Percentiles rank a stretch among this genome's conserved stretches.
These are phyloP conservation scores for Magnaporthiopsis poae DNA, from an alignment of 2,329 filamentous ascomycete species.

Conservation along the genomic window DNA sequence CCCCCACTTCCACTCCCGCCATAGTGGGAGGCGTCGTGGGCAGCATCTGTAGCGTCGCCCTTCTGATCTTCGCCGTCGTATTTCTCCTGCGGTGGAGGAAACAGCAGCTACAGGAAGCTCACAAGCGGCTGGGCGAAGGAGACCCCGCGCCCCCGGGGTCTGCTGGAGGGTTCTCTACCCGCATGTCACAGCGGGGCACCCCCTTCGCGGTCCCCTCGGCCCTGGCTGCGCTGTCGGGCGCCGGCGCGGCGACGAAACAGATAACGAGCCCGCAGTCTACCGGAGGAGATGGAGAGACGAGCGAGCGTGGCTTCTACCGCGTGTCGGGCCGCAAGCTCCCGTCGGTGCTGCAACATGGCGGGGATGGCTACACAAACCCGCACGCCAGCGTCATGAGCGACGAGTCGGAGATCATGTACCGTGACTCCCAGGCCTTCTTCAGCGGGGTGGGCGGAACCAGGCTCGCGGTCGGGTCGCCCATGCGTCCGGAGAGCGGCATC, in stretches of 20 bases:
- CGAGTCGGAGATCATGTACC: constrained; percentile 13
- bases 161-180: constrained; percentile 12
- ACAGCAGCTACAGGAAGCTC: constrained; percentile 28
- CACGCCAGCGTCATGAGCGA: constrained; percentile 17
- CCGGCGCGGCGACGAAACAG: constrained; percentile 14
- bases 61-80: constrained; percentile 45
- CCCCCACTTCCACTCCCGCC: constrained; percentile 20
- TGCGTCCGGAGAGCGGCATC: constrained; percentile 51
- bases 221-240: constrained; percentile 34
- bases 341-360: constrained; percentile 51
- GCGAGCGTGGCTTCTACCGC: constrained; percentile 52
- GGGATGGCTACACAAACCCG: constrained; percentile 44
- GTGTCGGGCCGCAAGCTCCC: constrained; percentile 56
- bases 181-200: constrained; percentile 38
- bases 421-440: constrained; percentile 20
- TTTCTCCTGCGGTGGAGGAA: constrained; percentile 48
- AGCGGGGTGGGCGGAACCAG: constrained; percentile 17
- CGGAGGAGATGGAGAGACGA: constrained; percentile 20
- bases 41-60: constrained; percentile 46
- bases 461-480: constrained; percentile 45
- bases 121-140: constrained; percentile 33
- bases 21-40: constrained; percentile 49
- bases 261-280: constrained; percentile 44
- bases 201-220: constrained; percentile 39
- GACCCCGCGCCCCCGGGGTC: constrained; percentile 13